A percentile compares a stretch with the other conserved stretches of the same genome.
These are phyloP conservation scores for Lodderomyces orthopsilosis DNA, from an alignment of 1,139 yeast genomes.

Conservation along the genomic window DNA sequence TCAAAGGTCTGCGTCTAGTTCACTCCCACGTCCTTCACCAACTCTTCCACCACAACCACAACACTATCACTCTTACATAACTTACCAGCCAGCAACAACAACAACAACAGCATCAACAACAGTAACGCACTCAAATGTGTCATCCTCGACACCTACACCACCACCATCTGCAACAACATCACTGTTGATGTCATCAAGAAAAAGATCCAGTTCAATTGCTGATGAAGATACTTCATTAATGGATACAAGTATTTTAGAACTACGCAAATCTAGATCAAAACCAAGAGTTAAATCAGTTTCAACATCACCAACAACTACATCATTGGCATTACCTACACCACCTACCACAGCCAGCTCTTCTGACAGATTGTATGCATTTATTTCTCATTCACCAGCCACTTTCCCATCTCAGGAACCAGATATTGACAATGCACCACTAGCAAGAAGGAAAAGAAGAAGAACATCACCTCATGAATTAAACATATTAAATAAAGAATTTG, in stretches of 20 bases:
- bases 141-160: slow-evolving; percentile 13
- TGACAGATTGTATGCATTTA: slow-evolving; percentile 65
- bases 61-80: slow-evolving; percentile 1
- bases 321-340: slow-evolving; percentile 6
- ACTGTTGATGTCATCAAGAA: background rate
- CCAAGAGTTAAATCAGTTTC: slow-evolving; percentile 7
- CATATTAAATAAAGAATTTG: slow-evolving; percentile 77
- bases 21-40: background rate
- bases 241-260: slow-evolving; percentile 15
- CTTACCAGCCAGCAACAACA: slow-evolving; percentile 13
- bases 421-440: slow-evolving; percentile 85
- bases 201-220: background rate
- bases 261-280: slow-evolving; percentile 9
- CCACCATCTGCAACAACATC: slow-evolving; percentile 3
- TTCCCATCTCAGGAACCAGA: slow-evolving; percentile 81
- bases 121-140: background rate
- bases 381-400: slow-evolving; percentile 86
- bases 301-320: slow-evolving; percentile 9
- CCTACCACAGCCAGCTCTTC: slow-evolving; percentile 16
- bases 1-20: background rate
- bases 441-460: slow-evolving; percentile 91
- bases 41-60: slow-evolving; percentile 1
- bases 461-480: slow-evolving; percentile 85
- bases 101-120: slow-evolving; percentile 2
- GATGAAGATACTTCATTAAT: slow-evolving; percentile 4